Evolutionary conservation across 352 stramenopile genomes (phyloP).

Genomic region (Phytophthora citricola): DNA sequence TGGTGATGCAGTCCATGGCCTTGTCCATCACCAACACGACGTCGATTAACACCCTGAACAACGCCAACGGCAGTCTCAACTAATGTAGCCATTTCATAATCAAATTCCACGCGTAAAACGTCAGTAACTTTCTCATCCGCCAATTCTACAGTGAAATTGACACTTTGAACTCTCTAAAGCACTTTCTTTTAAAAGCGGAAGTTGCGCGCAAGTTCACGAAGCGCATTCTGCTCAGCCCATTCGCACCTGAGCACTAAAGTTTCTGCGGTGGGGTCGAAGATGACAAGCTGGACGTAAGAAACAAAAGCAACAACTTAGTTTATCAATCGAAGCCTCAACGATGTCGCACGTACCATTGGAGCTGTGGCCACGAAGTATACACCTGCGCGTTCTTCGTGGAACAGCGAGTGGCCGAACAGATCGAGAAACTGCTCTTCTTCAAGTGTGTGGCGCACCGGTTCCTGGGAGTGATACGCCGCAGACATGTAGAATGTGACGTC

Average conservation of each 20-base stretch:
- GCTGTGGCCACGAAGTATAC: constrained; percentile 63
- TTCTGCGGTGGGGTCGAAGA: constrained; percentile 71
- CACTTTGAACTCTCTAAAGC: constrained; percentile 4
- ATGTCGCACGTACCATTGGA: constrained; percentile 61
- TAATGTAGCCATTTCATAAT: constrained; percentile 21
- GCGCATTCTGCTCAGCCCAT: constrained; percentile 67
- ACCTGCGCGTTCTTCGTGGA: constrained; percentile 74
- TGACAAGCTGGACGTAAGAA: constrained; percentile 45
- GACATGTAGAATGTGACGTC: constrained; percentile 66
- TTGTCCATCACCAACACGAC: constrained; percentile 79
- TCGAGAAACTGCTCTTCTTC: constrained; percentile 59
- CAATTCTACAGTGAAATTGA: neutral
- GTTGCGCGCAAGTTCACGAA: constrained; percentile 74
- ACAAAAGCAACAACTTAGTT: too few species aligned
- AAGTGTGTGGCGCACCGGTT: constrained; percentile 47
- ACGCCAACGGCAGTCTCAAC: constrained; percentile 31
- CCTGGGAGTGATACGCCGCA: constrained; percentile 53
- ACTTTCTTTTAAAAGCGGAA: constrained; percentile 56
- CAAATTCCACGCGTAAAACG: constrained; percentile 26
- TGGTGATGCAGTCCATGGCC: constrained; percentile 87
- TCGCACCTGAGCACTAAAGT: constrained; percentile 56
- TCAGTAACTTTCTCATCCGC: constrained; percentile 7
- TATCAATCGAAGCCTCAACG: neutral
- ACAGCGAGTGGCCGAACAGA: constrained; percentile 73
- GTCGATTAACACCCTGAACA: constrained; percentile 73